Conservation (phyloP, 495 filamentous ascomycete genomes). For the Lichenothelia convexa region DNA sequence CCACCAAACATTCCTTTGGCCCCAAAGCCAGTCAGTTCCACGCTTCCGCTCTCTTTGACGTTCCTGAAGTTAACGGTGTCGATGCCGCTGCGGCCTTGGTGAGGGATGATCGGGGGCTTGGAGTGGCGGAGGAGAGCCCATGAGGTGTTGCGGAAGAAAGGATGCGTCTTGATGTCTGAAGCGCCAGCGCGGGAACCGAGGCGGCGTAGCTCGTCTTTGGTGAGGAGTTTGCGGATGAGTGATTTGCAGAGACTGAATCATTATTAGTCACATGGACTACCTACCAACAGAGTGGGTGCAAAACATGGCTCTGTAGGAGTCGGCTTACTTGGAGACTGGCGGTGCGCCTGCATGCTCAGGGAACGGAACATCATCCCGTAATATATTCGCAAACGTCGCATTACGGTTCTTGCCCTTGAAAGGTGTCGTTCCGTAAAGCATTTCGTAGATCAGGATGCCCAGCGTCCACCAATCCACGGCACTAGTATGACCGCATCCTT, state of each 20-base stretch:
- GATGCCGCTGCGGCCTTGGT: conserved; percentile 75
- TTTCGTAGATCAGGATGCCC: conserved; percentile 92
- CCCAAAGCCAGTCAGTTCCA: conserved; percentile 63
- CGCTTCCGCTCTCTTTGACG: conserved; percentile 90
- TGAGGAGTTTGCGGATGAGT: conserved; percentile 85
- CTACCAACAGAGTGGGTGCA: not conserved
- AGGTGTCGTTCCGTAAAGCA: conserved; percentile 96
- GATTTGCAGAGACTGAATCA: conserved; percentile 72
- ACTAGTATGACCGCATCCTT: conserved; percentile 93
- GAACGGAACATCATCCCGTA: conserved; percentile 86
- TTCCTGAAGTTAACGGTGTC: conserved; percentile 95
- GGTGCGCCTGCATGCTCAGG: conserved; percentile 72
- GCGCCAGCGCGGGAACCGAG: conserved; percentile 89
- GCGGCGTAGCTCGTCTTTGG: conserved; percentile 92
- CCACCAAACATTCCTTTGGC: no score
- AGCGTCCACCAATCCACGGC: conserved; percentile 99
- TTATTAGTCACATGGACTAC: conserved; percentile 4
- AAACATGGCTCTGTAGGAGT: not conserved
- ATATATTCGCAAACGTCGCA: conserved; percentile 92
- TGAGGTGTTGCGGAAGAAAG: conserved; percentile 88
- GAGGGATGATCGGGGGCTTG: conserved; percentile 96
- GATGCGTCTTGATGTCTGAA: conserved; percentile 89
- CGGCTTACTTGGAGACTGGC: conserved; percentile 71
- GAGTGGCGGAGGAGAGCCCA: conserved; percentile 94
- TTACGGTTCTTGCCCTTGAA: conserved; percentile 99